These are phyloP conservation scores for Ceratocystis alfenasii DNA, from an alignment of 2,329 filamentous ascomycete genomes.

Conservation along the genomic window DNA sequence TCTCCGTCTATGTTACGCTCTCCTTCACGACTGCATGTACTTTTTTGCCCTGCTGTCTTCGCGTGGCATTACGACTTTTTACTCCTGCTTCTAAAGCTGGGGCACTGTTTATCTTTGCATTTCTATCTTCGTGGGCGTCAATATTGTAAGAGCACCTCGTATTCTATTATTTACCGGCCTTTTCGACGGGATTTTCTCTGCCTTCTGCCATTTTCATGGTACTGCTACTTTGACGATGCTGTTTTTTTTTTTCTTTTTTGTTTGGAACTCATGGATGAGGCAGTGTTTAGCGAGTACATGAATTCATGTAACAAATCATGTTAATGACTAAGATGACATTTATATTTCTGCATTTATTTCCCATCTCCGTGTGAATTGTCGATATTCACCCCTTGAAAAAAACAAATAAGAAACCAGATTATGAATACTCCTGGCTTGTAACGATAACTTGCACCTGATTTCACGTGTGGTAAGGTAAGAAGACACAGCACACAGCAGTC, in stretches of 20 bases:
- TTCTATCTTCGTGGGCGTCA: not conserved
- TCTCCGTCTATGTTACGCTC: slow-evolving; percentile 8
- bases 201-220: not conserved
- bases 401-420: no score
- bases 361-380: not conserved
- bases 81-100: not conserved
- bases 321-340: not conserved
- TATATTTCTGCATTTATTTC: not conserved
- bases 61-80: not conserved
- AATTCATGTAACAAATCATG: slow-evolving; percentile 1
- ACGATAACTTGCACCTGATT: no score
- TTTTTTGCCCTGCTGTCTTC: not conserved
- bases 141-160: not conserved
- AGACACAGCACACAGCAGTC: not conserved
- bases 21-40: slow-evolving; percentile 4
- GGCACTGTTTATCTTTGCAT: not conserved
- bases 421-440: no score
- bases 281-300: not conserved
- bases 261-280: not conserved
- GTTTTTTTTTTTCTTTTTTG: slow-evolving; percentile 1
- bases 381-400: not conserved
- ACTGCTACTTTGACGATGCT: not conserved
- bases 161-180: no score
- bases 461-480: no score
- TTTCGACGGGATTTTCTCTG: not conserved